Conservation (phyloP, 1,284 basidiomycete genomes). For the Marasmius sp. region DNA sequence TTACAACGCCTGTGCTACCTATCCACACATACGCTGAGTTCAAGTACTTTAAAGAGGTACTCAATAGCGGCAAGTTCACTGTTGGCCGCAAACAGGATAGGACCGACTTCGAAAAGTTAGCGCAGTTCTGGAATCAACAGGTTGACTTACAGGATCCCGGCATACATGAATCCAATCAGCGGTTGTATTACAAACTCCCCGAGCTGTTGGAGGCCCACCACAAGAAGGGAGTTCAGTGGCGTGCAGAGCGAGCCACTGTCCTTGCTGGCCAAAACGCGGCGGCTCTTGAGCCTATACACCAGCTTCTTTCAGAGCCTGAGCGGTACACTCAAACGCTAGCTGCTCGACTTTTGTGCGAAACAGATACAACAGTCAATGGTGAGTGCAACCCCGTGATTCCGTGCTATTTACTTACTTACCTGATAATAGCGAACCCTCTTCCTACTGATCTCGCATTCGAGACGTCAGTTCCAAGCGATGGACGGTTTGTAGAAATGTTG, state of each 20-base stretch:
- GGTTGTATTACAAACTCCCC: constrained; percentile 15
- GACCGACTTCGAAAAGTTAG: constrained; percentile 5
- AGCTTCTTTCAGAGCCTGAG: background rate
- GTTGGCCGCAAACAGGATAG: background rate
- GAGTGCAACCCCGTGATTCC: background rate
- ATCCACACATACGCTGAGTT: constrained; percentile 9
- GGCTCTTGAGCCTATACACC: background rate
- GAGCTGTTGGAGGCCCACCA: constrained; percentile 12
- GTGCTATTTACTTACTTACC: background rate
- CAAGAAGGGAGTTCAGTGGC: constrained; percentile 7
- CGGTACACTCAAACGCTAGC: background rate
- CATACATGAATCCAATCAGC: constrained; percentile 2
- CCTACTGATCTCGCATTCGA: background rate
- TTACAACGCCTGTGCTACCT: constrained; percentile 6
- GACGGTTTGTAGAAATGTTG: background rate
- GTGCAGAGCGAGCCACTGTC: constrained; percentile 19
- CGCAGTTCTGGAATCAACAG: constrained; percentile 7
- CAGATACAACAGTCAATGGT: background rate
- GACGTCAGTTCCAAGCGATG: background rate
- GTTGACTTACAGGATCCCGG: constrained; percentile 1
- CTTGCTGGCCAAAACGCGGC: background rate
- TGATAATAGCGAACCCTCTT: background rate
- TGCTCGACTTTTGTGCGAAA: background rate
- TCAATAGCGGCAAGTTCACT: background rate
- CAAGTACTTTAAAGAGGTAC: constrained; percentile 1